Evolutionary conservation across 2,329 filamentous ascomycete species (phyloP), one percentile per base, ranked within the genome.

Genomic region (Aspergillus terreus): DNA sequence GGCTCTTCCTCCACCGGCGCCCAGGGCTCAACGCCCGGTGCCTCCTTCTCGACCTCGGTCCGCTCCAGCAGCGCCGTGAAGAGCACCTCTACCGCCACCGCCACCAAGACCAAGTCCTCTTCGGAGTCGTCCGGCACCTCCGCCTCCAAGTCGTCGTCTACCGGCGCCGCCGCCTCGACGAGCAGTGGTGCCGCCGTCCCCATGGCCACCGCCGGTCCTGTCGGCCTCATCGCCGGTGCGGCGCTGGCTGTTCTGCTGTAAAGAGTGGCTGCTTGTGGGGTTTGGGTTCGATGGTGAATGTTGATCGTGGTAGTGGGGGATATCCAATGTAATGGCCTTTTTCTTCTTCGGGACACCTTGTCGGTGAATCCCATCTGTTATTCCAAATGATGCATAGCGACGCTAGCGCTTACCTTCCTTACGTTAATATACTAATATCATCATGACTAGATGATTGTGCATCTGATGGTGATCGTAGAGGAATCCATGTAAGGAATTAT

Each of bases 241-340:
- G 64, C 72, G 45, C 60, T 77, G 44, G 70, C 71, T 58, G 70
- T 71, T 58, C 65, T 77, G 55, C 61, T 76, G 58, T 76, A 71
- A 19, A 19, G 19, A 19, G 19, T 19, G 19, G 19, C 19, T 19
- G 19, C 19, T 19, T 19, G 3, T 4, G 19, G 19, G 19, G 19
- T 19, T 19, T 19, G 19, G 3, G 19, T 19, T 19, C 4, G 19
- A 19, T 4, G 19, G 19, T 15, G 17, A 17, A 30, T 21, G 17
- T 35, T 33, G 21, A 10, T 21, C 15, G n/a, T 45, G 35, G 14
- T 15, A n/a, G 35, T 38, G 27, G 6, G 25, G 27, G 7, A 30
- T 30, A 32, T 32, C 36, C 27, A 17, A 45, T 33, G 15, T 44
- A 30, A 30, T 30, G 27, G 27, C 27, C 27, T 30, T 30, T 6